Base-by-base conservation (phyloP, 1,284 basidiomycete genomes). In the Thelephora terrestris region DNA sequence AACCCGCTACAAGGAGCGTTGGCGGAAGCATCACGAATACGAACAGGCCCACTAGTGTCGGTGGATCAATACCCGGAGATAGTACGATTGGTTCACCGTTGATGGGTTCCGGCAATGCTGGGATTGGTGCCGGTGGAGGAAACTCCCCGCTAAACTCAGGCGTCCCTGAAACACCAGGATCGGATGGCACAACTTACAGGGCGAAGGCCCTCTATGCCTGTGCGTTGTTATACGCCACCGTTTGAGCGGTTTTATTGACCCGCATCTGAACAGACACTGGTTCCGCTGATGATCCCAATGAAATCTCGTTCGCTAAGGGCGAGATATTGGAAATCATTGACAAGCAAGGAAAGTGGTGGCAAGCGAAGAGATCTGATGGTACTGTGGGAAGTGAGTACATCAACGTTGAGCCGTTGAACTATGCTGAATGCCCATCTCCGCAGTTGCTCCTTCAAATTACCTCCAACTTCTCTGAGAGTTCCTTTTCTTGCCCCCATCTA, bases 301-400 rank as follows among this genome's bases (percentile, higher is more conserved):
- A 99, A 69, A 89, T 99, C 45, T 90, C 89, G 42, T 98, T 99
- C 66, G 64, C 72, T 49, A 98, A 98, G 65, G 92, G 92, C 47
- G 95, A 99, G 62, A 75, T 93, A 38, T 77, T 99, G 55, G 93
- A 98, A 51, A 90, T 99, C 53, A 68, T 95, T 47, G 96, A 99
- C 69, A 94, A 91, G 64, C 79, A 84, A 57, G 91, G 91, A 47
- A 93, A 93, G 65, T 94, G 91, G 91, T 98, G 91, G 91, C 91
- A 95, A 65, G 92, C 92, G 42, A 83, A 75, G 60, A 97, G 90
- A 64, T 63, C 76, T 14, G 85, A 91, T 60, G 95, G 93, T 45
- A 70, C 79, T 51, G 71, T 81, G 55, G 85, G 95, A 71, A 91
- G 85, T 88, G 62, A 66, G 81, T 76, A 4, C n/a, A 48, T 32